Base-by-base conservation (phyloP, 148 eudicot genomes). In the Pouteria glomerata region DNA sequence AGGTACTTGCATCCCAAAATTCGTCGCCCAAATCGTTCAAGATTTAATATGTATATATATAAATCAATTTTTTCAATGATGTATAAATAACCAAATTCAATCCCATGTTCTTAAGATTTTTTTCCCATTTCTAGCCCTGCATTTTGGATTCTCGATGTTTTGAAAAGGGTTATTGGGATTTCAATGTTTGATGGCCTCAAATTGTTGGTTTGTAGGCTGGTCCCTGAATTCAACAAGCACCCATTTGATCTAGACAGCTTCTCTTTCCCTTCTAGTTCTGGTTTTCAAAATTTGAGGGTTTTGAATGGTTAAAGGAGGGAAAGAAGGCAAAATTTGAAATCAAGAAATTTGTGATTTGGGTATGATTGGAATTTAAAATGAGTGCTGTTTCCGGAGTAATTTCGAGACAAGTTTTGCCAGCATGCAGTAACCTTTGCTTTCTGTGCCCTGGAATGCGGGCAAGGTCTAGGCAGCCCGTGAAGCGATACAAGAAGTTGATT, bases 401-500 rank as follows among this genome's bases (percentile, higher is more conserved):
- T 30, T 92, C 99, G 11, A 90, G 99, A 82, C 95, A 92, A 81
- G 88, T 92, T 31, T 77, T 90, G 88, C 97, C 99, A 44, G 92
- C 82, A 78, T 90, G 97, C 70, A 97, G 94, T 19, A 83, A 74
- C 69, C 86, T 96, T 69, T 96, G 99, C 81, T 82, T 87, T 78
- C 88, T 90, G 63, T 92, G 99, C 75, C 99, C 99, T 15, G 88
- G 84, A 18, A 65, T 96, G 87, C 76, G 96, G 41, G 74, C 97
- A 0, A 85, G 99, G 85, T 96, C 99, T 42, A 87, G 99, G 81
- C 99, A 96, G 83, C 97, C 99, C 13, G 97, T 96, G 59, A 96
- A 96, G 86, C 83, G 97, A 77, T 96, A 92, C 82, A 96, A 96
- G 87, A 90, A 92, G 77, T 74, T 96, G 50, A 92, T 96, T 45